phyloP scores from a whole-genome alignment of 2,329 filamentous ascomycete species.

The Furcasterigmium sp. region DNA sequence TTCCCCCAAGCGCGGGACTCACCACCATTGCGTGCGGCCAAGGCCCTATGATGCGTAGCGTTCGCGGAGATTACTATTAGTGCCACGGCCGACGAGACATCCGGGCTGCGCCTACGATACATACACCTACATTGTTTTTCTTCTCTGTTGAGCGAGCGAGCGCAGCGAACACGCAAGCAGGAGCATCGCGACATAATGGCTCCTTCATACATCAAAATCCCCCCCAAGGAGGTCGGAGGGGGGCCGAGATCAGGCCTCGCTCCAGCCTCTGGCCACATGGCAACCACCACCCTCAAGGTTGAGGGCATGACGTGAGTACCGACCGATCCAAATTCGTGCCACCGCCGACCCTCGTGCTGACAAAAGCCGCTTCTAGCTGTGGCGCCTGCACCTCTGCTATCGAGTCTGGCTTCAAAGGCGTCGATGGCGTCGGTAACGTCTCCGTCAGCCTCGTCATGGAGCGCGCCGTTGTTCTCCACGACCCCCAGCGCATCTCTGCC shows the following conservation, averaged over 20 bases:
- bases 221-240: conserved; percentile 28
- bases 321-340: not conserved
- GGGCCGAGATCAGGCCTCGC: conserved; percentile 18
- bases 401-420: conserved; percentile 80
- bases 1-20: not conserved
- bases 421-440: conserved; percentile 77
- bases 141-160: not conserved
- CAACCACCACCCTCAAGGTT: conserved; percentile 85
- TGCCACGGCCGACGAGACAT: conserved; percentile 4
- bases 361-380: conserved; percentile 55
- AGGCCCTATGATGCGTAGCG: conserved; percentile 9
- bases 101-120: not conserved
- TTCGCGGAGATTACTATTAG: not conserved
- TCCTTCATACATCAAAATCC: conserved; percentile 42
- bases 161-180: not conserved
- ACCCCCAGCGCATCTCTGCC: conserved; percentile 67
- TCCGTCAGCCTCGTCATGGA: conserved; percentile 94
- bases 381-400: conserved; percentile 95
- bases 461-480: conserved; percentile 88
- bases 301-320: conserved; percentile 75
- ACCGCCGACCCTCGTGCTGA: conserved; percentile 19
- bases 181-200: conserved; percentile 34
- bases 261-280: conserved; percentile 57
- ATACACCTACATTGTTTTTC: not conserved
- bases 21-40: not conserved